These are phyloP conservation scores for Ustulina deusta DNA, from an alignment of 2,329 filamentous ascomycete genomes.

Conservation along the genomic window DNA sequence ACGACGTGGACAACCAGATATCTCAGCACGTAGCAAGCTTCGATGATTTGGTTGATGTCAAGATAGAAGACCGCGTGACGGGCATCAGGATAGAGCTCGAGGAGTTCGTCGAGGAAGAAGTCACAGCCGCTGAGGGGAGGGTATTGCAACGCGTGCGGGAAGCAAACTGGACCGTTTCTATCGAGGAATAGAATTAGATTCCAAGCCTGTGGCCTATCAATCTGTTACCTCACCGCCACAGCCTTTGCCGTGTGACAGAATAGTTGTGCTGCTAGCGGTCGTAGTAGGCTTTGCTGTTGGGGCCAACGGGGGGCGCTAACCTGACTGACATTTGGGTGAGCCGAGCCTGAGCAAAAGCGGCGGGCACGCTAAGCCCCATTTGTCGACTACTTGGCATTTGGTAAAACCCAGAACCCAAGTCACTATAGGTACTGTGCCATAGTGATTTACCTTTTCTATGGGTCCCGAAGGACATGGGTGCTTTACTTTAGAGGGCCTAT, in stretches of 20 bases:
- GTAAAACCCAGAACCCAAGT: too few species aligned
- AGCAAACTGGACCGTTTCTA: neutral
- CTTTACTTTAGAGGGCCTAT: too few species aligned
- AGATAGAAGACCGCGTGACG: conserved; percentile 3
- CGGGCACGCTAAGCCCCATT: conserved; percentile 22
- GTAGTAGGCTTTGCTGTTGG: neutral
- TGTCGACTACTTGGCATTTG: conserved; percentile 10
- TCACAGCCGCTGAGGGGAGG: conserved; percentile 6
- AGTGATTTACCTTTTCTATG: too few species aligned
- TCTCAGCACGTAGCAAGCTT: conserved; percentile 14
- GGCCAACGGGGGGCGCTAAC: neutral
- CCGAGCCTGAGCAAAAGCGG: conserved; percentile 31
- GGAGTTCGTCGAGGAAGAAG: conserved; percentile 8
- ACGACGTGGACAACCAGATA: conserved; percentile 5
- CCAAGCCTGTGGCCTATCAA: neutral
- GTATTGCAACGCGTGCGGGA: conserved; percentile 13
- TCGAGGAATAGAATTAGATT: neutral
- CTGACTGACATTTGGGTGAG: conserved; percentile 14
- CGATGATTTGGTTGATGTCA: conserved; percentile 11
- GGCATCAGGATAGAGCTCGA: conserved; percentile 10
- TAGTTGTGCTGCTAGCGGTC: neutral
- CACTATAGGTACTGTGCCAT: too few species aligned
- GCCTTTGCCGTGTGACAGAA: neutral
- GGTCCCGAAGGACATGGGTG: too few species aligned
- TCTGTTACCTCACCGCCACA: neutral